Conservation (phyloP, 2,329 filamentous ascomycete genomes). For the Calonectria multiphialidica region DNA sequence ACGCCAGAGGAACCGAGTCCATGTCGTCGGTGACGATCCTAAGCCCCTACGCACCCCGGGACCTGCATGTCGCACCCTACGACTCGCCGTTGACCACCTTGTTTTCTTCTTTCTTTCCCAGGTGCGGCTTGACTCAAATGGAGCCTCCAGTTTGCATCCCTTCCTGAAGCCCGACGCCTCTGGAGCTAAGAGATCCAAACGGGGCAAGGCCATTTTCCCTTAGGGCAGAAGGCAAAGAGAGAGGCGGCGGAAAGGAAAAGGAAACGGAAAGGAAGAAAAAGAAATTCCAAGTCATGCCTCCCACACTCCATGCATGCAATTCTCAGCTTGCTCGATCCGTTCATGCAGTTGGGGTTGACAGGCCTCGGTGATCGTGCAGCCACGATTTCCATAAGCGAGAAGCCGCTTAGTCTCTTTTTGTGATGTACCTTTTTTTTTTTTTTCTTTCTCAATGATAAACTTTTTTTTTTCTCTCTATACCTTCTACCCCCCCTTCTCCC, state of each 20-base stretch:
- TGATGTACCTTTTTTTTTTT: neutral
- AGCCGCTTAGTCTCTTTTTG: neutral
- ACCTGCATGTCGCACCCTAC: constrained; percentile 37
- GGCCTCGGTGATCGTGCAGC: constrained; percentile 11
- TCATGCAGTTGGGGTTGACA: constrained; percentile 20
- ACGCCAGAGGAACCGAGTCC: constrained; percentile 39
- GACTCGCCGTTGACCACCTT: constrained; percentile 29
- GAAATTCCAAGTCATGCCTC: neutral
- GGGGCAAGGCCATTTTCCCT: neutral
- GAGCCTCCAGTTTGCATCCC: neutral
- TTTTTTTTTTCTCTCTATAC: too few species aligned
- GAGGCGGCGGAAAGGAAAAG: neutral
- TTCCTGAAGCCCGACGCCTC: neutral
- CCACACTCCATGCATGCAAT: constrained; percentile 14
- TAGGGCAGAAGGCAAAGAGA: neutral
- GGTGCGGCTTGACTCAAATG: neutral
- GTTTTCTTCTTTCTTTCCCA: neutral
- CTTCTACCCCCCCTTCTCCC: too few species aligned
- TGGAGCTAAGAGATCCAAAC: neutral
- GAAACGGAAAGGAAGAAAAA: neutral
- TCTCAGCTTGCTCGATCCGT: constrained; percentile 15
- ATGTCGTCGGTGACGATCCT: constrained; percentile 38
- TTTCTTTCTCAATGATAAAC: neutral
- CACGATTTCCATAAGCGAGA: constrained; percentile 7
- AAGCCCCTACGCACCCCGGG: constrained; percentile 19